Percentiles rank a stretch among this genome's conserved stretches.
Conservation (phyloP, 2,329 filamentous ascomycete genomes). For the Calonectria pseudoturangicola region DNA sequence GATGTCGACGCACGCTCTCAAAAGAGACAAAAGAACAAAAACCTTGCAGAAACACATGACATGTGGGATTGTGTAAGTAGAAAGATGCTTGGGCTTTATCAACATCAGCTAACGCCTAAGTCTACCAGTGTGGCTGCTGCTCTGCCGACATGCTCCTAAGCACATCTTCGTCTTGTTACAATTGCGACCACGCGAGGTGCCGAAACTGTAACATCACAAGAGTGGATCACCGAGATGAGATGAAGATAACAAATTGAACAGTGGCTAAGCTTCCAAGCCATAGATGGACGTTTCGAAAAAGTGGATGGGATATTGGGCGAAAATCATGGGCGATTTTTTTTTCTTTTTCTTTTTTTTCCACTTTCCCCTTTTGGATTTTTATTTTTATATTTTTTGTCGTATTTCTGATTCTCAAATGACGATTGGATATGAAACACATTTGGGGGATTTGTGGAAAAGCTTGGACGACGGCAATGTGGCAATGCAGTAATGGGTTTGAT, state of each 20-base stretch:
- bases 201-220: neutral
- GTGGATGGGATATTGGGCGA: neutral
- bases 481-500: slow-evolving; percentile 8
- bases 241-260: neutral
- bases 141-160: slow-evolving; percentile 38
- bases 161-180: slow-evolving; percentile 28
- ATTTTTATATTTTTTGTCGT: neutral
- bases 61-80: slow-evolving; percentile 59
- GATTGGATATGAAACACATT: slow-evolving; percentile 6
- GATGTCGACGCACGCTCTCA: slow-evolving; percentile 28
- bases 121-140: slow-evolving; percentile 48
- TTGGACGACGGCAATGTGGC: slow-evolving; percentile 16
- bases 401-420: neutral
- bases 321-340: neutral
- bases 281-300: neutral
- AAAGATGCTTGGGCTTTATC: neutral
- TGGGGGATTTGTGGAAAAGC: neutral
- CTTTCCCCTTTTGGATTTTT: no score
- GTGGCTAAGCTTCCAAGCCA: neutral
- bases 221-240: neutral
- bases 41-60: slow-evolving; percentile 16
- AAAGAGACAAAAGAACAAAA: slow-evolving; percentile 43
- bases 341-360: neutral
- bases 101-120: slow-evolving; percentile 33
- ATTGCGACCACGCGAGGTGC: slow-evolving; percentile 33